Evolutionary conservation across 768 basidiomycete genomes (phyloP), one percentile per base, ranked within the genome.

Genomic region (Tubosaeta sp.): DNA sequence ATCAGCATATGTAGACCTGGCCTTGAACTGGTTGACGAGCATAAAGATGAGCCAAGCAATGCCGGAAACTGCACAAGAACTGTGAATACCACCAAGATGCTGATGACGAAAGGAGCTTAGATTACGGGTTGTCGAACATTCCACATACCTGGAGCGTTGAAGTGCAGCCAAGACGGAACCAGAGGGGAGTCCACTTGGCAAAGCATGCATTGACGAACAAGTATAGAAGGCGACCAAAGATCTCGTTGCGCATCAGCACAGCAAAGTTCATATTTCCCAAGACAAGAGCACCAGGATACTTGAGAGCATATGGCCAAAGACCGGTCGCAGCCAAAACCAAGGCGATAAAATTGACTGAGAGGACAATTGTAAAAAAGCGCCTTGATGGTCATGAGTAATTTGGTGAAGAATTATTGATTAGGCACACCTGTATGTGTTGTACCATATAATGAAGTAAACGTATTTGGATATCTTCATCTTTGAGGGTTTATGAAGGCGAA

Each of bases 21-120:
- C 61, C 34, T 70, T 73, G 69, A 79, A 85, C 45, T 80, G 81
- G 50, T 76, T 74, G 52, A 81, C 74, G 46, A 88, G 72, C 65
- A 81, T 84, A 58, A 79, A 77, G 43, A 87, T 64, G 43, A 89
- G 72, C 88, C 88, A 90, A 3, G 78, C 71, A 29, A 85, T 77
- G 53, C 84, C 86, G 17, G 86, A 86, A 29, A 82, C 61, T 1
- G 85, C 86, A 60, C 87, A 90, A 19, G 86, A 86, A 45, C 81
- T 83, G 61, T 91, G 88, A 58, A 89, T 86, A 16, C 88, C 88
- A 13, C 88, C 88, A 29, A 91, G 79, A 68, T 91, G 88, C 78
- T 84, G 65, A 31, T 49, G 46, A 32, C 47, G 47, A 49, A 31
- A 38, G 64, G 33, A 59, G 35, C 19, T 32, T 34, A 44, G 35